Evolutionary conservation across 148 eudicot genomes (phyloP).

Genomic region (Fagopyrum tataricum): DNA sequence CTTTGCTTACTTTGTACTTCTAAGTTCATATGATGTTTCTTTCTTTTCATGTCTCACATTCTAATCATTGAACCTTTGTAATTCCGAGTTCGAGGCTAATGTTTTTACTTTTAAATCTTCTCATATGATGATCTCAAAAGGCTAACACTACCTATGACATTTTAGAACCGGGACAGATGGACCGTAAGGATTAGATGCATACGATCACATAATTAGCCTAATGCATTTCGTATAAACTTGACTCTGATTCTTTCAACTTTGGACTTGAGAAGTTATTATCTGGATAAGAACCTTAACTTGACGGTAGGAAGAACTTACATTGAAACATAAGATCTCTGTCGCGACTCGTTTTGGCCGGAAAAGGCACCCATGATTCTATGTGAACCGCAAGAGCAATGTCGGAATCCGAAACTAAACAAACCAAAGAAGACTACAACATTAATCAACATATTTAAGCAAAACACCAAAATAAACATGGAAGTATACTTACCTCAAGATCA

Average conservation of each 20-base stretch:
- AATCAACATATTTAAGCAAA: not conserved
- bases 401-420: not conserved
- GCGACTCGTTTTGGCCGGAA: slow-evolving; percentile 28
- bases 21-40: not conserved
- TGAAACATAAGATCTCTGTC: slow-evolving; percentile 37
- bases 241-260: too few relatives aligned
- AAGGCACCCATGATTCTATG: slow-evolving; percentile 24
- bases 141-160: not conserved
- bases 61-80: not conserved
- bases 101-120: not conserved
- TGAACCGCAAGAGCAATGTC: not conserved
- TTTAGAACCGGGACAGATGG: too few relatives aligned
- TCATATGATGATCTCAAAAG: not conserved
- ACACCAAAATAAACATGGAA: not conserved
- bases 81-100: not conserved
- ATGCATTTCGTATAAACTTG: too few relatives aligned
- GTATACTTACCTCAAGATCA: not conserved
- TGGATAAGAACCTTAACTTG: too few relatives aligned
- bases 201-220: too few relatives aligned
- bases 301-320: slow-evolving; percentile 25
- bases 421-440: not conserved
- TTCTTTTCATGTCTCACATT: slow-evolving; percentile 1
- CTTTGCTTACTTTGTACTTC: slow-evolving; percentile 12
- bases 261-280: too few relatives aligned
- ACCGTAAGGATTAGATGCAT: too few relatives aligned